phyloP scores from a whole-genome alignment of 495 filamentous ascomycete species.

The Rostrohypoxylon terebratum region DNA sequence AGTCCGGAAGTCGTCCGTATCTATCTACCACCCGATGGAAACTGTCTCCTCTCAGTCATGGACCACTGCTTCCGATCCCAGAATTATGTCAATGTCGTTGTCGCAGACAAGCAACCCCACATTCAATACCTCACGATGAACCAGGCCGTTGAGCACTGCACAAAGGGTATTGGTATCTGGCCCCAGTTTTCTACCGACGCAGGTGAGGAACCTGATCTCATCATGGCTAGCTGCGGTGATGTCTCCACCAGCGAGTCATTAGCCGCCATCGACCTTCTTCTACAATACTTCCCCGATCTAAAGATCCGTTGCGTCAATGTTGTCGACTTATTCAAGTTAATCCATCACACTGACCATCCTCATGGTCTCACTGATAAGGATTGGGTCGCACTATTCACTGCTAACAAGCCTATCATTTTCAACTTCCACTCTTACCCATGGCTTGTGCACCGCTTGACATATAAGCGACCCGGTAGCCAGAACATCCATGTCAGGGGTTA shows the following conservation, averaged over 20 bases:
- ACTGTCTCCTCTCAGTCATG: slow-evolving; percentile 73
- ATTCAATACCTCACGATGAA: slow-evolving; percentile 77
- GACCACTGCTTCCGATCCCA: slow-evolving; percentile 75
- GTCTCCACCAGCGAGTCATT: slow-evolving; percentile 76
- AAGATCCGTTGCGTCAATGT: slow-evolving; percentile 82
- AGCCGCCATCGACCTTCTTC: slow-evolving; percentile 73
- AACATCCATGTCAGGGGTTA: slow-evolving; percentile 77
- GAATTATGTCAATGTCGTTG: slow-evolving; percentile 82
- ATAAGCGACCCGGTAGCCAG: slow-evolving; percentile 71
- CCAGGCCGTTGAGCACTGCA: slow-evolving; percentile 74
- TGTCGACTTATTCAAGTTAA: slow-evolving; percentile 80
- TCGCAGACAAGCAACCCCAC: slow-evolving; percentile 80
- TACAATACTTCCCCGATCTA: slow-evolving; percentile 71
- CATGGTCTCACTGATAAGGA: slow-evolving; percentile 72
- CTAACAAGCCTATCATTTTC: slow-evolving; percentile 76
- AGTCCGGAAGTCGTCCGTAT: slow-evolving; percentile 79
- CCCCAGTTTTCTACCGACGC: slow-evolving; percentile 65
- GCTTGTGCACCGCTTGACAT: slow-evolving; percentile 77
- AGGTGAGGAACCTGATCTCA: slow-evolving; percentile 71
- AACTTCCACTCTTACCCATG: slow-evolving; percentile 85
- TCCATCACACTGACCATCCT: slow-evolving; percentile 71
- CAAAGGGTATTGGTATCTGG: slow-evolving; percentile 71
- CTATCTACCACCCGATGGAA: slow-evolving; percentile 80
- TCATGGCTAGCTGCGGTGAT: slow-evolving; percentile 79
- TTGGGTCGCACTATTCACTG: slow-evolving; percentile 74